phyloP scores from a whole-genome alignment of 345 rosid genomes.

The Trapa incisa region DNA sequence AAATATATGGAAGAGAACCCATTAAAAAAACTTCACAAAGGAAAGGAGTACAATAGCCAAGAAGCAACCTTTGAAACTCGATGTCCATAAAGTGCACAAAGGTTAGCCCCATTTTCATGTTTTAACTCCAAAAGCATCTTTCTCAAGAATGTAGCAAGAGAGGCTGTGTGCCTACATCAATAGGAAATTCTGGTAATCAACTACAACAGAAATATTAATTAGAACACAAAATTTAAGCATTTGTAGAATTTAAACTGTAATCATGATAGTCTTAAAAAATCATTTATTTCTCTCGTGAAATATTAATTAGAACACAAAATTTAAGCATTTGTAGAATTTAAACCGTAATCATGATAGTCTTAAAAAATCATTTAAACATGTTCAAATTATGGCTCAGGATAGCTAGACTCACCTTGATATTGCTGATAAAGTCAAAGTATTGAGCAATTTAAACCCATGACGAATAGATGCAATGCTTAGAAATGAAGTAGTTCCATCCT shows the following conservation, averaged over 20 bases:
- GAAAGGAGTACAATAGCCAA: background rate
- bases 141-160: slow-evolving; percentile 55
- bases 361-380: background rate
- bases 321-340: background rate
- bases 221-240: background rate
- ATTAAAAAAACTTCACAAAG: background rate
- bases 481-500: slow-evolving; percentile 86
- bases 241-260: background rate
- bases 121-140: slow-evolving; percentile 45
- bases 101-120: slow-evolving; percentile 52
- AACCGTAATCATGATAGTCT: background rate
- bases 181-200: background rate
- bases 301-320: background rate
- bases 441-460: slow-evolving; percentile 70
- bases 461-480: slow-evolving; percentile 70
- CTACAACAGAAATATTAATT: background rate
- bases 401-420: slow-evolving; percentile 44
- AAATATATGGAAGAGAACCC: background rate
- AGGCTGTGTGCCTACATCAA: slow-evolving; percentile 51
- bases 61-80: slow-evolving; percentile 33
- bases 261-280: background rate
- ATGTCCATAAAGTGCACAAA: slow-evolving; percentile 56
- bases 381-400: background rate
- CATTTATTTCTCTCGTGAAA: background rate
- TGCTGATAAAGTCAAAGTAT: slow-evolving; percentile 52